These are phyloP conservation scores for Suhomyces kilbournensis DNA, from an alignment of 805 yeast genomes.

Conservation along the genomic window DNA sequence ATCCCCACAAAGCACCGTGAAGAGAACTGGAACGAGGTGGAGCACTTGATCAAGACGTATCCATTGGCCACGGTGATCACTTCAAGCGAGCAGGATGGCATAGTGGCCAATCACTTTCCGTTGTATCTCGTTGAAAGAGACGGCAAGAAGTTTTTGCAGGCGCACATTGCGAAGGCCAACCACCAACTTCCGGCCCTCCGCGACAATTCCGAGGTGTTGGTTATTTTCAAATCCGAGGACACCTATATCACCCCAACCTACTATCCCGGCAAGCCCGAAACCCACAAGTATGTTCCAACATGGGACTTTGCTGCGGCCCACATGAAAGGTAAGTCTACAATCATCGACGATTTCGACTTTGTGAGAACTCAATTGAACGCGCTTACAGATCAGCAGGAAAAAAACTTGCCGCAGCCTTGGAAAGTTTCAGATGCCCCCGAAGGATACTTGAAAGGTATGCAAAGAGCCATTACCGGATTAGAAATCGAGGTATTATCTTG, in stretches of 20 bases:
- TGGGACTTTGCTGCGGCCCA: constrained; percentile 65
- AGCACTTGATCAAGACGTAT: constrained; percentile 40
- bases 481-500: constrained; percentile 46
- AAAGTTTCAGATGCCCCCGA: constrained; percentile 56
- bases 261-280: constrained; percentile 53
- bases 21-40: constrained; percentile 35
- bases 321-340: constrained; percentile 47
- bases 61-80: constrained; percentile 56
- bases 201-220: constrained; percentile 39
- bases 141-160: constrained; percentile 42
- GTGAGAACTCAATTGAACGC: constrained; percentile 42
- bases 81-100: constrained; percentile 32
- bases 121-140: constrained; percentile 41
- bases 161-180: constrained; percentile 54
- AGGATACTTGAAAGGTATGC: constrained; percentile 37
- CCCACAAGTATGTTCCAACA: constrained; percentile 66
- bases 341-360: constrained; percentile 45
- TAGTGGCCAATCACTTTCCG: constrained; percentile 57
- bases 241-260: constrained; percentile 58
- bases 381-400: constrained; percentile 49
- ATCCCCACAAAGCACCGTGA: constrained; percentile 33
- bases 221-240: constrained; percentile 51
- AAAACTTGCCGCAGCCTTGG: constrained; percentile 45
- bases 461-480: constrained; percentile 54
- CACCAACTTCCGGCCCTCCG: constrained; percentile 45